These are phyloP conservation scores for Euclidium syriacum DNA, from an alignment of 345 rosid species.

Conservation along the genomic window DNA sequence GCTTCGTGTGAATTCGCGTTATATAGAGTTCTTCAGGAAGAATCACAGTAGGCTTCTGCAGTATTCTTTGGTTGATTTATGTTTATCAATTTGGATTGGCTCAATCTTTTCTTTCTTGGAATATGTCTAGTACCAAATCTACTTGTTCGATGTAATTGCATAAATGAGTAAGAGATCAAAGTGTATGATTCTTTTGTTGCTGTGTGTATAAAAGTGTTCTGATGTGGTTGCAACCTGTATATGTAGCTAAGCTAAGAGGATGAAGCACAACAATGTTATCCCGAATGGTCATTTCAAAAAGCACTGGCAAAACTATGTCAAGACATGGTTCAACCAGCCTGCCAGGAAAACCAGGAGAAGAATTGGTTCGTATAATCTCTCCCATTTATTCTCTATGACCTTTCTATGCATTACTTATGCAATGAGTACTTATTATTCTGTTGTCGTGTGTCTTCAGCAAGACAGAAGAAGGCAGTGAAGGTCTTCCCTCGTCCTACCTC, in stretches of 20 bases:
- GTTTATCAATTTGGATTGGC: neutral
- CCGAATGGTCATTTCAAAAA: slow-evolving; percentile 71
- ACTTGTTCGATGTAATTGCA: neutral
- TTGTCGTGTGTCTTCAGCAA: slow-evolving; percentile 38
- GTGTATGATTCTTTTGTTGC: neutral
- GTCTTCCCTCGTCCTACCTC: slow-evolving; percentile 85
- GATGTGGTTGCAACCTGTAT: neutral
- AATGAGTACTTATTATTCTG: neutral
- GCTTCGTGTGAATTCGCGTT: too few species aligned
- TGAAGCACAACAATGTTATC: slow-evolving; percentile 79
- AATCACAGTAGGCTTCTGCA: too few species aligned
- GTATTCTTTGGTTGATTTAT: neutral
- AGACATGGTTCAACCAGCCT: slow-evolving; percentile 89
- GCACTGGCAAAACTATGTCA: slow-evolving; percentile 84
- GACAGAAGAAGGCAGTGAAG: slow-evolving; percentile 82
- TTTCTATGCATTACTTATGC: neutral
- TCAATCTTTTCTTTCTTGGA: neutral
- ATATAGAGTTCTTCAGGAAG: too few species aligned
- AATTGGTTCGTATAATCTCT: slow-evolving; percentile 30
- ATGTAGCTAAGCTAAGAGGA: slow-evolving; percentile 1
- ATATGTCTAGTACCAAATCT: neutral
- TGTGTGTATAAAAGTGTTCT: neutral
- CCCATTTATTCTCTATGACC: neutral
- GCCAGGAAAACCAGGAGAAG: slow-evolving; percentile 73
- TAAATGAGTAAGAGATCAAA: neutral